A percentile compares a stretch with the other conserved stretches of the same genome.
Conservation (phyloP, 1,284 basidiomycete species). For the Ganoderma boninense region DNA sequence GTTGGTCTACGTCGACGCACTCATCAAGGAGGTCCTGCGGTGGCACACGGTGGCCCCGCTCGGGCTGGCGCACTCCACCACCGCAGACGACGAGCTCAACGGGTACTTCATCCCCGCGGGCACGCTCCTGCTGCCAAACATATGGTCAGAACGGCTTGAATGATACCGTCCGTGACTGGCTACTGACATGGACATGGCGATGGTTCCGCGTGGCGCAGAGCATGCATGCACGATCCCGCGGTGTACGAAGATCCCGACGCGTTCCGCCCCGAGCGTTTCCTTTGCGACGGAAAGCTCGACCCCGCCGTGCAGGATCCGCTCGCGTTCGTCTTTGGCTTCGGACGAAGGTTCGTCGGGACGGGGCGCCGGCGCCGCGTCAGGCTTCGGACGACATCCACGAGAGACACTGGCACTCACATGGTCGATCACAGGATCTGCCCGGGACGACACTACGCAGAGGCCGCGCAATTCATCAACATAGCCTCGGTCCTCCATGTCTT, state of each 20-base stretch:
- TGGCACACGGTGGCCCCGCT: constrained; percentile 22
- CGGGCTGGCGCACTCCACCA: constrained; percentile 12
- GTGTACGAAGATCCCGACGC: constrained; percentile 7
- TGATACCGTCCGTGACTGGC: not conserved
- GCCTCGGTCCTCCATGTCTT: constrained; percentile 14
- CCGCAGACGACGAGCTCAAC: constrained; percentile 13
- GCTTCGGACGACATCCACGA: not conserved
- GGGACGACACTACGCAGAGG: constrained; percentile 7
- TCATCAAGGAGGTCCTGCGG: constrained; percentile 25
- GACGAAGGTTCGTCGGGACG: constrained; percentile 5
- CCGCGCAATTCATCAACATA: constrained; percentile 12
- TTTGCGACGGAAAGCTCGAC: constrained; percentile 8
- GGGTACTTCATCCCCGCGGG: constrained; percentile 35
- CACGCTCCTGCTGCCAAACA: constrained; percentile 30
- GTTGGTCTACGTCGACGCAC: constrained; percentile 30
- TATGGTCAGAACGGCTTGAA: constrained; percentile 22
- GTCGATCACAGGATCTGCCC: constrained; percentile 12
- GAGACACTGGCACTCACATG: not conserved
- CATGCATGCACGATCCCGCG: constrained; percentile 11
- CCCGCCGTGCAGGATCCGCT: constrained; percentile 2
- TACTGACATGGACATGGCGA: not conserved
- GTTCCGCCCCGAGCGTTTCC: constrained; percentile 18
- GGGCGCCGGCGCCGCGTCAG: not conserved
- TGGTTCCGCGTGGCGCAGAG: not conserved
- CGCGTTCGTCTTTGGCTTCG: constrained; percentile 17